phyloP scores from a whole-genome alignment of 2,329 filamentous ascomycete species.

The Cercospora beticola region DNA sequence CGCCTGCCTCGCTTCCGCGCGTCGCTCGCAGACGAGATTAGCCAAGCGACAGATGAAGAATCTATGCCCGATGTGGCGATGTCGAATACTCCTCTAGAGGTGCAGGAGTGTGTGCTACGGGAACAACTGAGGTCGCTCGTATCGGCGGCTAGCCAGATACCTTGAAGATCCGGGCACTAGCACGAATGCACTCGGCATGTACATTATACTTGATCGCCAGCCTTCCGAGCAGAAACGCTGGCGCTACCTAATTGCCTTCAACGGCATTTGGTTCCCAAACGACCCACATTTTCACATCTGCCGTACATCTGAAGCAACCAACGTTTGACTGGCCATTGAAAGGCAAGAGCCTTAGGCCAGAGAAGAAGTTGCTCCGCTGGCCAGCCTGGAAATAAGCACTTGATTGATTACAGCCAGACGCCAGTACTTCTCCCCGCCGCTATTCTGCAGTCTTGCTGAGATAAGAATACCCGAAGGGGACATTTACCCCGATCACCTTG shows the following conservation, averaged over 20 bases:
- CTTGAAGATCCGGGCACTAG: not conserved
- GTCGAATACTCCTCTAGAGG: not conserved
- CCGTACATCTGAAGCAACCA: not conserved
- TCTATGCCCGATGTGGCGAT: not conserved
- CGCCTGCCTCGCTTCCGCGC: not conserved
- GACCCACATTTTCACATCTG: not conserved
- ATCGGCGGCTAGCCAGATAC: not conserved
- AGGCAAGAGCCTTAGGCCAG: not conserved
- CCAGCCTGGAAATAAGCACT: not conserved
- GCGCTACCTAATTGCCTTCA: not conserved
- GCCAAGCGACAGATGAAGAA: not conserved
- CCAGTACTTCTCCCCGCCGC: not conserved
- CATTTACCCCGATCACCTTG: not conserved
- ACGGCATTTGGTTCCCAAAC: not conserved
- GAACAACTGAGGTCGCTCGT: constrained; percentile 1
- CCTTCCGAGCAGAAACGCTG: not conserved
- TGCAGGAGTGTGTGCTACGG: not conserved
- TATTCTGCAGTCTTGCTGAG: not conserved
- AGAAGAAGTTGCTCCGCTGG: not conserved
- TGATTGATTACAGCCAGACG: not conserved
- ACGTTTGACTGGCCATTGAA: not conserved
- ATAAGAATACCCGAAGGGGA: not conserved
- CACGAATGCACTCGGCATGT: not conserved
- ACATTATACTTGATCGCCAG: not conserved
- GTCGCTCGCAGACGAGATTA: not conserved